Evolutionary conservation across 495 filamentous ascomycete genomes (phyloP).

Genomic region (Rostrohypoxylon terebratum): DNA sequence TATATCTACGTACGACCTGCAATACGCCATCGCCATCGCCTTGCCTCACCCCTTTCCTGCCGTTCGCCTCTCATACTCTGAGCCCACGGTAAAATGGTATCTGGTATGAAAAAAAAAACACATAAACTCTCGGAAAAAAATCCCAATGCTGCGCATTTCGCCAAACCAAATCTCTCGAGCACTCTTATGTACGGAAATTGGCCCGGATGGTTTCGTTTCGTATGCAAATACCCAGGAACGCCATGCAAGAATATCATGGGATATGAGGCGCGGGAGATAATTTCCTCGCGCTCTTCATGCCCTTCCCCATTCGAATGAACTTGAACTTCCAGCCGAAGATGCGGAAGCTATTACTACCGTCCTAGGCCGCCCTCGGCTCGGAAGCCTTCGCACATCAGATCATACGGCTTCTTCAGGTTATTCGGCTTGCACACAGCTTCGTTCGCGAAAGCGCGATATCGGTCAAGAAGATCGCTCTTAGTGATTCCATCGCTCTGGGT

Average conservation of each 20-base stretch:
- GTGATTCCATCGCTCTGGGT: constrained; percentile 56
- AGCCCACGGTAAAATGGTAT: not conserved
- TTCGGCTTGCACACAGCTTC: constrained; percentile 53
- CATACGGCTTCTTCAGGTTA: constrained; percentile 48
- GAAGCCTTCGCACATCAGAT: constrained; percentile 39
- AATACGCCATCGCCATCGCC: not conserved
- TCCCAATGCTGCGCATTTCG: not conserved
- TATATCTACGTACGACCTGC: not conserved
- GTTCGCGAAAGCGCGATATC: constrained; percentile 64
- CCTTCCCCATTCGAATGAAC: not conserved
- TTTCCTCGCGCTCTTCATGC: constrained; percentile 7
- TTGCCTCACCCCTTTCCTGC: too few relatives aligned
- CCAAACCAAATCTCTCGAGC: not conserved
- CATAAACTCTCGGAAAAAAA: not conserved
- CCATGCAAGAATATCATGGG: constrained; percentile 36
- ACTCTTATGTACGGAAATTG: not conserved
- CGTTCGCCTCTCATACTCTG: too few relatives aligned
- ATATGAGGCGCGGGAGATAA: constrained; percentile 21
- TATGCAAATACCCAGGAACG: constrained; percentile 43
- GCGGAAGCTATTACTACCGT: not conserved
- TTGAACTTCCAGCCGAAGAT: not conserved
- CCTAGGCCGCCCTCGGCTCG: constrained; percentile 25
- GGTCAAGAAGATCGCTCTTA: constrained; percentile 62
- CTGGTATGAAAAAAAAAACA: not conserved
- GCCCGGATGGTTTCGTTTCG: constrained; percentile 14